Evolutionary conservation across 2,329 filamentous ascomycete species (phyloP).

Genomic region (Botrytis aclada): DNA sequence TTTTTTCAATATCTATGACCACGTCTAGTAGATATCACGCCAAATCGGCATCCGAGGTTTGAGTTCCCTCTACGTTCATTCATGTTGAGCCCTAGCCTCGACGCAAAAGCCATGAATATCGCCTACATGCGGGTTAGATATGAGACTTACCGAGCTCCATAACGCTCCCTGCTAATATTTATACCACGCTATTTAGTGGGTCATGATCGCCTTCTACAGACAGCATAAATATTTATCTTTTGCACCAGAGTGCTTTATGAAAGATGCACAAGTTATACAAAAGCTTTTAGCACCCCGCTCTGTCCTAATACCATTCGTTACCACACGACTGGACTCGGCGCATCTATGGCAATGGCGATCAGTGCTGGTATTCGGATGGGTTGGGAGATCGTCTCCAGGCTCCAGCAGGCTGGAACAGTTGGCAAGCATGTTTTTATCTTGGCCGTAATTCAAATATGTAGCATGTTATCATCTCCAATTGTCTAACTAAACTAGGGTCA

Average conservation of each 20-base stretch:
- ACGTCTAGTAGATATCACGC: background rate
- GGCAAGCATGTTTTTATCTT: background rate
- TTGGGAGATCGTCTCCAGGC: background rate
- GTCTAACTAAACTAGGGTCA: background rate
- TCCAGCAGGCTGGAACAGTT: background rate
- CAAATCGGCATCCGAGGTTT: background rate
- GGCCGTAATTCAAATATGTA: background rate
- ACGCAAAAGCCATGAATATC: background rate
- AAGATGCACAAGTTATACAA: background rate
- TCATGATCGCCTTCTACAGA: background rate
- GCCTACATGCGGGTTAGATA: background rate
- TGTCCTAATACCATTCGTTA: background rate
- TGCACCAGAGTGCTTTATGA: background rate
- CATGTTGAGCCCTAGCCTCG: background rate
- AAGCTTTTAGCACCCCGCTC: background rate
- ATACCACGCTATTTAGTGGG: background rate
- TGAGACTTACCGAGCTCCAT: background rate
- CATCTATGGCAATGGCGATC: background rate
- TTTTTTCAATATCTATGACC: background rate
- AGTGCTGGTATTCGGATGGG: background rate
- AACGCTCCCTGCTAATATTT: background rate
- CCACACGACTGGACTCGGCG: background rate
- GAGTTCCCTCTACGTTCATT: background rate
- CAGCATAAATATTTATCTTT: background rate
- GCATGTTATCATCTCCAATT: background rate